Conservation (phyloP, 108 stramenopile species). For the Cylindrotheca fusiformis region DNA sequence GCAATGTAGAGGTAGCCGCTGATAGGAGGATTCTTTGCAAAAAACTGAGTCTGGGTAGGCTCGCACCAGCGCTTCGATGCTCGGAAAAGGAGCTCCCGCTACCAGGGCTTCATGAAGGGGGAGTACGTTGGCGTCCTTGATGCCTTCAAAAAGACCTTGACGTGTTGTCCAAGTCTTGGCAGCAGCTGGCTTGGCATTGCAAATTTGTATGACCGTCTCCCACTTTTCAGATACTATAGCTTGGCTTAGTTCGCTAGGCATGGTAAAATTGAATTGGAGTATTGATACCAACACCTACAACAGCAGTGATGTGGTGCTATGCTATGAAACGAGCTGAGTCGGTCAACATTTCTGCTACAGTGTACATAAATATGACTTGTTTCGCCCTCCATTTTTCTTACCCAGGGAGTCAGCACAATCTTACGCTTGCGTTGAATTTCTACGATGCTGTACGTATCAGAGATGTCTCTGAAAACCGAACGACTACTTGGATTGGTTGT, state of each 20-base stretch:
- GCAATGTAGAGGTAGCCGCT: constrained; percentile 66
- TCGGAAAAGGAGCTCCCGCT: constrained; percentile 32
- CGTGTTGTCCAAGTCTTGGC: constrained; percentile 38
- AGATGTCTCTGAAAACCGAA: too few relatives aligned
- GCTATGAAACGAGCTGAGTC: too few relatives aligned
- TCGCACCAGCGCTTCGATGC: constrained; percentile 44
- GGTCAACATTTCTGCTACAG: too few relatives aligned
- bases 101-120: constrained; percentile 66
- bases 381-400: too few relatives aligned
- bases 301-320: too few relatives aligned
- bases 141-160: constrained; percentile 72
- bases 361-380: too few relatives aligned
- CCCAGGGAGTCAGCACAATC: too few relatives aligned
- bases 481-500: too few relatives aligned
- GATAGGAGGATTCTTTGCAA: constrained; percentile 53
- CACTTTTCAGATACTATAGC: constrained; percentile 47
- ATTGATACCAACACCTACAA: too few relatives aligned
- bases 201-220: constrained; percentile 34
- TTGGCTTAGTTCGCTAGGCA: constrained; percentile 33
- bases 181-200: constrained; percentile 13
- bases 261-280: background rate
- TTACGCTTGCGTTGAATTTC: too few relatives aligned
- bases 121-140: constrained; percentile 49
- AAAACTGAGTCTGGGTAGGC: constrained; percentile 51
- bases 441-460: too few relatives aligned